Evolutionary conservation across 2,329 filamentous ascomycete genomes (phyloP), one percentile per base, ranked within the genome.

Genomic region (Colletotrichum aenigma): DNA sequence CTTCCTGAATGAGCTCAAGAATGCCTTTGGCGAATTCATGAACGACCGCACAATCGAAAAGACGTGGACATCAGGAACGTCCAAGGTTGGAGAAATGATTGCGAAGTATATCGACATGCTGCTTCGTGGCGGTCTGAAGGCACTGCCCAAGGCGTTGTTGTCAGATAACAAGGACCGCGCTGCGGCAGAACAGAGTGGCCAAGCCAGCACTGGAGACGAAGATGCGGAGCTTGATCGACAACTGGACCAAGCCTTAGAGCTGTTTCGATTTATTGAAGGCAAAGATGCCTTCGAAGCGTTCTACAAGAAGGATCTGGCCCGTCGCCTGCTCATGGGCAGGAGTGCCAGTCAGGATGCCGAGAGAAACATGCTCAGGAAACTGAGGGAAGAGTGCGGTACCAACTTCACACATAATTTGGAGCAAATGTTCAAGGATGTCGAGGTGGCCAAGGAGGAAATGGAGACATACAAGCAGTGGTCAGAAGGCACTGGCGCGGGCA

Each of bases 381-480:
- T 99, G 32, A 96, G 97, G 85, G 94, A 93, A 79, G 97, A 99
- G 87, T 99, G 97, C 82, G 97, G 97, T 52, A 94, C 95, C 16
- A 94, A 92, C 79, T 98, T 99, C 83, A 99, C 97, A 0, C 96
- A 98, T 82, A 99, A 99, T 81, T 89, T 99, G 1, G 97, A 99
- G 85, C 95, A 96, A 77, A 99, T 99, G 97, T 99, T 99, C 88
- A 98, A 98, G 84, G 97, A 99, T 81, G 95, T 98, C 84, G 96
- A 98, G 82, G 90, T 98, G 24, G 95, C 95, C 15, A 94, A 94
- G 76, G 97, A 98, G 80, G 96, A 98, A 82, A 98, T 98, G 94
- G 86, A 90, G n/a, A 92, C 94, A 0, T 99, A 98, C 86, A 97
- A 94, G 83, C 90, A 85, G 84, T 96, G 84, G 85, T 81, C 82